These are phyloP conservation scores for Dictyostelium intermedium DNA, from an alignment of 78 protist species.

Conservation along the genomic window DNA sequence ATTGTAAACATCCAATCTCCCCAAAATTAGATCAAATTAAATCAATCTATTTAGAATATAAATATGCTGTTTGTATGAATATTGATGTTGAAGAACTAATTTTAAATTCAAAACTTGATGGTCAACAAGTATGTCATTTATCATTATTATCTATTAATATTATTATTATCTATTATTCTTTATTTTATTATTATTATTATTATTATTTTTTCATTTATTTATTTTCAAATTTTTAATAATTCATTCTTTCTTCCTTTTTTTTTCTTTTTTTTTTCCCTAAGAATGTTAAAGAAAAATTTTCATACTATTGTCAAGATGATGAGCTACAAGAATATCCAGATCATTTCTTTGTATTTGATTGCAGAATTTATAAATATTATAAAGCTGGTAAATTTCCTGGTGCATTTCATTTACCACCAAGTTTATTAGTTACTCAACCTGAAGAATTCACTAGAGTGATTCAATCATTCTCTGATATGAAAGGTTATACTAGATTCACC, in stretches of 20 bases:
- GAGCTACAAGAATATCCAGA: neutral
- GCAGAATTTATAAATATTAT: conserved; percentile 50
- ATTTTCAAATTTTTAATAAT: too few relatives aligned
- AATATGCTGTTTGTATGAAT: conserved; percentile 61
- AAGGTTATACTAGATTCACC: conserved; percentile 52
- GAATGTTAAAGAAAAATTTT: conserved; percentile 26
- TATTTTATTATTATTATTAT: neutral
- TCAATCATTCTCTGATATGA: conserved; percentile 15
- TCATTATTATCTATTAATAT: too few relatives aligned
- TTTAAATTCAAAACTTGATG: conserved; percentile 49
- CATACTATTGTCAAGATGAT: conserved; percentile 59
- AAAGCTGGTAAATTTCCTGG: conserved; percentile 60
- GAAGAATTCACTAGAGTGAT: conserved; percentile 34
- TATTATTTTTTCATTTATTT: neutral
- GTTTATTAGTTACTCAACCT: conserved; percentile 51
- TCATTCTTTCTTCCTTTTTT: too few relatives aligned
- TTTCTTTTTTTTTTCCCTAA: too few relatives aligned
- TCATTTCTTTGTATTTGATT: conserved; percentile 57
- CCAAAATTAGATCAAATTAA: conserved; percentile 54
- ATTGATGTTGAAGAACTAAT: conserved; percentile 69
- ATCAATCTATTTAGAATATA: conserved; percentile 40
- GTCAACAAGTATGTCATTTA: conserved; percentile 6
- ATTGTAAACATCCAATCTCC: conserved; percentile 38
- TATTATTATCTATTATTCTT: neutral
- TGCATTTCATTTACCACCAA: conserved; percentile 59